A percentile compares a stretch with the other conserved stretches of the same genome.
Evolutionary conservation across 768 basidiomycete species (phyloP).

Genomic region (Gelatoporia subvermispora): DNA sequence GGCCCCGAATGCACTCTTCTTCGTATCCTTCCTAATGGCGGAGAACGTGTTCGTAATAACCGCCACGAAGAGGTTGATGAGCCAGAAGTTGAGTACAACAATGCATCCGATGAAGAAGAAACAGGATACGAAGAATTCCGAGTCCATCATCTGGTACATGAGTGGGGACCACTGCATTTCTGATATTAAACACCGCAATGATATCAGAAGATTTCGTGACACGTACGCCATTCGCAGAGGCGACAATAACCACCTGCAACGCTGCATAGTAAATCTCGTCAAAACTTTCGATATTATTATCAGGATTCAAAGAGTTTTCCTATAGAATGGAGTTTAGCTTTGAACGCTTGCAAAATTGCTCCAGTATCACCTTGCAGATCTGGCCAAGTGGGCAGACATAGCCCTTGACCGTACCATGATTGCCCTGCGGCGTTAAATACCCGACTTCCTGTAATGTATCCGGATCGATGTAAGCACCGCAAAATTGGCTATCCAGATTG

Average conservation of each 20-base stretch:
- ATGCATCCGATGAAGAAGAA: constrained; percentile 84
- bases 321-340: constrained; percentile 19
- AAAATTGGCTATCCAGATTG: constrained; percentile 48
- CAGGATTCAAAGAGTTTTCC: constrained; percentile 60
- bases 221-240: constrained; percentile 72
- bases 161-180: constrained; percentile 59
- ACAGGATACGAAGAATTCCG: constrained; percentile 85
- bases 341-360: background rate
- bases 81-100: constrained; percentile 88
- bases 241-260: constrained; percentile 81
- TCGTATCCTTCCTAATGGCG: constrained; percentile 80
- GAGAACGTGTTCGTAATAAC: constrained; percentile 94
- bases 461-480: constrained; percentile 79
- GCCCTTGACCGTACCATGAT: constrained; percentile 54
- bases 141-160: constrained; percentile 87
- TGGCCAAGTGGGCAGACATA: constrained; percentile 89
- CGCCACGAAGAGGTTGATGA: constrained; percentile 90
- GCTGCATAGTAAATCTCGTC: constrained; percentile 82
- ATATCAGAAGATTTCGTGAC: background rate
- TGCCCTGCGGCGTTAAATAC: constrained; percentile 37
- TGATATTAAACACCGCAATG: background rate
- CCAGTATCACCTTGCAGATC: constrained; percentile 58
- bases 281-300: constrained; percentile 67
- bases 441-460: constrained; percentile 40
- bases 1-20: constrained; percentile 90